Conservation (phyloP, 1,284 basidiomycete species). For the Cutaneotrichosporon dermatis region DNA sequence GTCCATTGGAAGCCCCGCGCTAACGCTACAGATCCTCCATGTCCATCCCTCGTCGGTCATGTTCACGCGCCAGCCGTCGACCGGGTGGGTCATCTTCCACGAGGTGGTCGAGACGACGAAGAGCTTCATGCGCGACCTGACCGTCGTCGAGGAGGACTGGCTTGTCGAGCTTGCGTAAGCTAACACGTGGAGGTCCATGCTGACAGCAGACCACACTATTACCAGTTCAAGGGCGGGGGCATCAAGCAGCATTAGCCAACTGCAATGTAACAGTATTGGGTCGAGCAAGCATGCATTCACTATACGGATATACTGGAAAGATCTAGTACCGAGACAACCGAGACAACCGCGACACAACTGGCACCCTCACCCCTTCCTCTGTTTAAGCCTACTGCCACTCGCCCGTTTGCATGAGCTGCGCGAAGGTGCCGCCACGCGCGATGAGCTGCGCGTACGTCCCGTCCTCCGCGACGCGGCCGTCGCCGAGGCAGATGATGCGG, state of each 20-base stretch:
- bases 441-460: slow-evolving; percentile 72
- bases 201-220: slow-evolving; percentile 41
- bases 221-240: slow-evolving; percentile 43
- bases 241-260: slow-evolving; percentile 36
- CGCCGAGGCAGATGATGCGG: slow-evolving; percentile 73
- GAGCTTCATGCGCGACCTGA: slow-evolving; percentile 58
- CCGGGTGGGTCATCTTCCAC: slow-evolving; percentile 91
- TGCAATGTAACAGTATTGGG: too few relatives aligned
- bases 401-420: slow-evolving; percentile 73
- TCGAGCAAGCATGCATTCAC: not conserved
- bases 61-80: slow-evolving; percentile 83
- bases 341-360: too few relatives aligned
- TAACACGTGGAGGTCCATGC: not conserved
- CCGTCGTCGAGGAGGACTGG: slow-evolving; percentile 55
- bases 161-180: slow-evolving; percentile 52
- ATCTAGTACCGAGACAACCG: too few relatives aligned
- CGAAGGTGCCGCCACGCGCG: slow-evolving; percentile 67
- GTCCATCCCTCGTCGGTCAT: slow-evolving; percentile 91
- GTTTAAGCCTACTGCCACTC: slow-evolving; percentile 60
- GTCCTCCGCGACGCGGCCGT: slow-evolving; percentile 71
- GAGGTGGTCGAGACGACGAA: slow-evolving; percentile 96
- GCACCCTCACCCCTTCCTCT: too few relatives aligned
- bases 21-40: slow-evolving; percentile 61
- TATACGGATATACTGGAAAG: not conserved
- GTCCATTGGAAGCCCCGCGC: not conserved